Conservation (phyloP, 2,329 filamentous ascomycete genomes). For the Teratosphaeria destructans region DNA sequence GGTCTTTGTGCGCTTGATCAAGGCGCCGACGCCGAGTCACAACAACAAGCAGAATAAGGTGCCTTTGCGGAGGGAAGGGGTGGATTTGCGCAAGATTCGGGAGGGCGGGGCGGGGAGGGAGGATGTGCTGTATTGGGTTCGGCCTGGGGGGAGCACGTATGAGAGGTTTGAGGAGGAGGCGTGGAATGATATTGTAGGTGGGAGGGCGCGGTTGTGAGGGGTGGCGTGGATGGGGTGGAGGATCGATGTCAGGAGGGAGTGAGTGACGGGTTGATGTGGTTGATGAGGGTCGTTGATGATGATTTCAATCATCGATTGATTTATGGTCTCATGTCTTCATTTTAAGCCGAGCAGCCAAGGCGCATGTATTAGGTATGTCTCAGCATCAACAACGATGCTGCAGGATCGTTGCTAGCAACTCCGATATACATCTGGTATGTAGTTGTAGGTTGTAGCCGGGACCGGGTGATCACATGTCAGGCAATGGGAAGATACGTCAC, state of each 20-base stretch:
- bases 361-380: too few relatives aligned
- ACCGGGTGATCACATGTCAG: not conserved
- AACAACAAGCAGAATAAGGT: constrained; percentile 78
- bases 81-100: constrained; percentile 44
- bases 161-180: not conserved
- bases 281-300: too few relatives aligned
- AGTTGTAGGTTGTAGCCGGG: not conserved
- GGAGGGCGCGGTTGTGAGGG: constrained; percentile 1
- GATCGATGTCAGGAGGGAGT: too few relatives aligned
- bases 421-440: not conserved
- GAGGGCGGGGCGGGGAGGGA: constrained; percentile 33
- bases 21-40: constrained; percentile 49
- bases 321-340: too few relatives aligned
- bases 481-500: not conserved
- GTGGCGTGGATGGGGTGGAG: not conserved
- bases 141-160: constrained; percentile 19
- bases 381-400: too few relatives aligned
- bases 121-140: constrained; percentile 43
- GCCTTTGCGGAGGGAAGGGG: constrained; percentile 55
- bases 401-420: too few relatives aligned
- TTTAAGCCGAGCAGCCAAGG: too few relatives aligned
- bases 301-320: too few relatives aligned
- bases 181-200: not conserved
- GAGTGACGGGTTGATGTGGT: too few relatives aligned
- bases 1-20: constrained; percentile 57